A percentile compares a stretch with the other conserved stretches of the same genome.
phyloP scores from a whole-genome alignment of 495 filamentous ascomycete genomes.

The Cryomyces minteri region DNA sequence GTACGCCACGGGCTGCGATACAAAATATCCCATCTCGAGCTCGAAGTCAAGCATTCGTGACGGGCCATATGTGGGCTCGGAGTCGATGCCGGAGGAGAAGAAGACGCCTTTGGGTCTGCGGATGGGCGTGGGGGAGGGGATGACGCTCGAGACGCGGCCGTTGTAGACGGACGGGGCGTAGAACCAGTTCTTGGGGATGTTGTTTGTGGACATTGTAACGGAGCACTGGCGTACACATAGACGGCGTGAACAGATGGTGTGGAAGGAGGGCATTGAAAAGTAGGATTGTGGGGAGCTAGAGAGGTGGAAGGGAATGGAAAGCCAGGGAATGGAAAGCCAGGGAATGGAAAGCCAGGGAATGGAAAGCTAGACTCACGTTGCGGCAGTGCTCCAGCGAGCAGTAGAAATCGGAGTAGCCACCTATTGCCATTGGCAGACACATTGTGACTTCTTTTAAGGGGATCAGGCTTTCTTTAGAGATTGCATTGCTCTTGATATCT shows the following conservation, averaged over 20 bases:
- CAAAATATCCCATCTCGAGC: constrained; percentile 16
- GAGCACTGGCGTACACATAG: constrained; percentile 3
- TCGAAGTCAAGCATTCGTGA: constrained; percentile 12
- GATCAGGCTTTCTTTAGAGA: background rate
- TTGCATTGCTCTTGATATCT: background rate
- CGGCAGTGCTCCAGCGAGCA: constrained; percentile 19
- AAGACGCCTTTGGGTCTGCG: constrained; percentile 10
- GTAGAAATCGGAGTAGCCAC: constrained; percentile 15
- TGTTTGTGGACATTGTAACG: constrained; percentile 4
- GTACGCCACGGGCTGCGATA: constrained; percentile 7
- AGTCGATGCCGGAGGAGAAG: constrained; percentile 5
- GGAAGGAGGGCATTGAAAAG: background rate
- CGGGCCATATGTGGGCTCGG: constrained; percentile 7
- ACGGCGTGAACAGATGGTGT: background rate
- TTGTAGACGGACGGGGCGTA: constrained; percentile 13
- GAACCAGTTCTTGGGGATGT: constrained; percentile 10
- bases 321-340: background rate
- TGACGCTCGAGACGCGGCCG: constrained; percentile 9
- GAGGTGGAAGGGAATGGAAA: background rate
- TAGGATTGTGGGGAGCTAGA: background rate
- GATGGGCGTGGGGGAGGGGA: constrained; percentile 7
- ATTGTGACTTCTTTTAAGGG: constrained; percentile 8
- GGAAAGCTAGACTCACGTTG: constrained; percentile 2
- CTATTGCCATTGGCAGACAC: constrained; percentile 12
- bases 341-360: background rate